Evolutionary conservation across 495 filamentous ascomycete genomes (phyloP), one percentile per base, ranked within the genome.

Genomic region (Pyrenopolyporus hunteri): DNA sequence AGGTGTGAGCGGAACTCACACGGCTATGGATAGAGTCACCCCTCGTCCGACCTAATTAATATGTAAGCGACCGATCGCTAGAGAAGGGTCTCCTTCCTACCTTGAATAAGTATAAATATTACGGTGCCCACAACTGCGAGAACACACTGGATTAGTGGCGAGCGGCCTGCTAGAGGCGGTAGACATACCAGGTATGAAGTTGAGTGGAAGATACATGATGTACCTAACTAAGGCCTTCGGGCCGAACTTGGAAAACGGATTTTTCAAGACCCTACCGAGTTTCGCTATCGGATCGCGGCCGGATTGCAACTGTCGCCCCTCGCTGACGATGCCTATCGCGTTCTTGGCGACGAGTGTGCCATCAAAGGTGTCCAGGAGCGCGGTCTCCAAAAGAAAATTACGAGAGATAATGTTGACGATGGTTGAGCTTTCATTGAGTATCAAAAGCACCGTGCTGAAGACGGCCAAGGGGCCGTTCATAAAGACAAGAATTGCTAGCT

Each of bases 321-420:
- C 81, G 0, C 80, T 74, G 6, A 98, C 85, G 1, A 97, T 74
- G 54, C 44, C 70, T 10, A 67, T 83, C 69, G 80, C 75, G 16
- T 81, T 79, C 32, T 77, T 77, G 6, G 82, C 75, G 0, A 93
- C 57, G 7, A 93, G 76, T 0, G 89, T 88, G 10, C 88, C 91
- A 68, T 98, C 94, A 63, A 98, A 98, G 2, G 91, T 94, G 70
- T 98, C 93, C 17, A 94, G 76, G 4, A 97, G 79, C 0, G 89
- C 87, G 35, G 91, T 90, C 47, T 89, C 84, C 17, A 95, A 81
- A 50, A 97, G 68, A 55, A 91, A 93, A 31, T 84, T 86, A 46
- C 86, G 86, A 13, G 89, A 85, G 28, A 97, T 66, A 35, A 92
- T 66, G 32, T 82, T 88, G 33, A 92, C 86, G 50, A 98, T 79